Evolutionary conservation across 805 yeast genomes (phyloP), one percentile per base, ranked within the genome.

Genomic region (Scheffersomyces stipitis): DNA sequence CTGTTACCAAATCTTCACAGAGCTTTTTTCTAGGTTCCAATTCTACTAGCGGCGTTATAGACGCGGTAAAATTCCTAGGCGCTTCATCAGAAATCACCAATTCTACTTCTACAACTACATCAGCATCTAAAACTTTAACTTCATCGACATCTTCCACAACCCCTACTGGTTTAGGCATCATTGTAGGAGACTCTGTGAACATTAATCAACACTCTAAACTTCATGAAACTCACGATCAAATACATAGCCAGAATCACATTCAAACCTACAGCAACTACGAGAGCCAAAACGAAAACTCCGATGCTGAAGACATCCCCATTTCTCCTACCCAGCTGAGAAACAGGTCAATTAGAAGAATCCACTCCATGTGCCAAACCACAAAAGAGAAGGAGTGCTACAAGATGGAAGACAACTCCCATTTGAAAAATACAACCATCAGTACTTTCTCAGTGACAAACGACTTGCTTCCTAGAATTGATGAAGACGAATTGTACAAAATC

Each of bases 401-500:
- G 18, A 46, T 50, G 46, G 54, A 58, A 29, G 66, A 60, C 42
- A 62, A 63, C 43, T 63, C 65, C 15, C 61, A 54, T 41, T 53
- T 64, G 26, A 51, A 49, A 18, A 48, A 51, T 39, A 54, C 66
- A 5, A 28, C 52, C 24, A 53, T 66, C 36, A 42, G 45, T 17
- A 54, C 63, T 12, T 67, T 64, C 48, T 44, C 47, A 17, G 56
- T 56, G 24, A 60, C 59, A 28, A 56, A 76, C 44, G 89, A 85
- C 54, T 72, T 81, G n/a, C 72, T 86, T 34, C 85, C 87, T 17
- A 72, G 91, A 38, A 83, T 86, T 45, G 72, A 67, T 40, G 82
- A 74, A 34, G 71, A 64, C 36, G 81, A 80, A 40, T 67, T 81
- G 58, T 73, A 73, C 49, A 73, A 68, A 32, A 74, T 83, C 31